Base-by-base conservation (phyloP, 768 basidiomycete species). In the Nevesoporus exiguus region DNA sequence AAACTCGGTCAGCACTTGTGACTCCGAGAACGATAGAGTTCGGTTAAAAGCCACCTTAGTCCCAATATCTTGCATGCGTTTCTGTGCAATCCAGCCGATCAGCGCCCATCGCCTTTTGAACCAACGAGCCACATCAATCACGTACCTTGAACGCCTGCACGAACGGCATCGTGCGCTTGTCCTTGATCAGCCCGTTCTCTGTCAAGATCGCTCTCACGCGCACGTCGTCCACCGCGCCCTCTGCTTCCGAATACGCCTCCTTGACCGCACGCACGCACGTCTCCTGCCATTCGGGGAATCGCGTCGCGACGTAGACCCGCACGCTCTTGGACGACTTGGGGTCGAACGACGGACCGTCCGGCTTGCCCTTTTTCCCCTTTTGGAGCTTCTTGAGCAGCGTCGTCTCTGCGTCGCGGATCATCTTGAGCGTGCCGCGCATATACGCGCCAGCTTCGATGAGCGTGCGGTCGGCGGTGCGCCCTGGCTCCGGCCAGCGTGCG, bases 91-190 rank as follows among this genome's bases (percentile, higher is more conserved):
- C 6, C 42, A 24, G 3, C 17, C 19, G n/a, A 13, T 53, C 51
- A 65, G 37, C 22, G 37, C 9, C 47, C 33, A 2, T 40, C 27
- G 10, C 43, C 21, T 19, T 8, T 31, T 3, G 43, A 44, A 25
- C 17, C 14, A 15, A 14, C 44, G n/a, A 27, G 7, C 24, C 8
- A 60, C 77, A 34, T 41, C 37, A 14, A 9, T 22, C 24, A 42
- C 41, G 13, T 49, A 94, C 96, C 86, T 97, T 95, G 85, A 98
- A 90, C 29, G 79, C 74, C 55, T 96, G 90, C 43, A 94, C 83
- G 73, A 96, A 98, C 7, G 95, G 95, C 96, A 98, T 98, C 39
- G 81, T 81, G 40, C 86, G 83, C 77, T 98, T 98, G 74, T 98
- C 93, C 80, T 97, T 98, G 74, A 94, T 86, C 68, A 98, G 67